Percentiles rank a stretch among this genome's conserved stretches.
Conservation (phyloP, 805 yeast genomes). For the Wickerhamomyces ciferrii region DNA sequence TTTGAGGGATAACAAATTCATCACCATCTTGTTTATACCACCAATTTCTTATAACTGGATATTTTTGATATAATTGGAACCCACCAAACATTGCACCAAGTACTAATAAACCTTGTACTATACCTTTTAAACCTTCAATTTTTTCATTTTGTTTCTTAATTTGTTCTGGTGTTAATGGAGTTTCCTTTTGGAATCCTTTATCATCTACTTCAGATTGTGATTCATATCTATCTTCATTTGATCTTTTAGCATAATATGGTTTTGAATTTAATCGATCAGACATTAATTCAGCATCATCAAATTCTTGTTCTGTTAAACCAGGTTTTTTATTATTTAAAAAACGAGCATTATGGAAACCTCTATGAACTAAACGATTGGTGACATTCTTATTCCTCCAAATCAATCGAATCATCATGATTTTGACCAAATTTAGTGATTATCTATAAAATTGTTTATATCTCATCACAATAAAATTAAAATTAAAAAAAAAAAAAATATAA, state of each 20-base stretch:
- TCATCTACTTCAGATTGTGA: conserved; percentile 9
- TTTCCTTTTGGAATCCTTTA: conserved; percentile 19
- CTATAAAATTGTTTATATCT: too few relatives aligned
- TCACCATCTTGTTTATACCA: conserved; percentile 20
- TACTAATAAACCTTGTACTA: conserved; percentile 30
- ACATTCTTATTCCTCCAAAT: too few relatives aligned
- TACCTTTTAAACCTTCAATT: conserved; percentile 39
- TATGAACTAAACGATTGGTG: too few relatives aligned
- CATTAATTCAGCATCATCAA: conserved; percentile 28
- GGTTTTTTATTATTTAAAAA: background rate
- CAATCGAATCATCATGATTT: too few relatives aligned
- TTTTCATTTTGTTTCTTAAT: conserved; percentile 28
- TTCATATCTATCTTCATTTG: background rate
- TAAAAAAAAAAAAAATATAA: background rate
- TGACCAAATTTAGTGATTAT: too few relatives aligned
- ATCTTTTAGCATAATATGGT: conserved; percentile 24
- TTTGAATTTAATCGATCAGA: conserved; percentile 19
- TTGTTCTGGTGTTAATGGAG: conserved; percentile 9
- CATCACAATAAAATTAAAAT: too few relatives aligned
- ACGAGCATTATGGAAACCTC: background rate
- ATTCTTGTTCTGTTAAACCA: conserved; percentile 22
- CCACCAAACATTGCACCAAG: conserved; percentile 32
- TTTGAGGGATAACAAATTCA: conserved; percentile 16
- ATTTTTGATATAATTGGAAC: conserved; percentile 33
- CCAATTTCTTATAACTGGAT: conserved; percentile 28